Conservation (phyloP, 2,329 filamentous ascomycete species). For the Anthostomella pinea region DNA sequence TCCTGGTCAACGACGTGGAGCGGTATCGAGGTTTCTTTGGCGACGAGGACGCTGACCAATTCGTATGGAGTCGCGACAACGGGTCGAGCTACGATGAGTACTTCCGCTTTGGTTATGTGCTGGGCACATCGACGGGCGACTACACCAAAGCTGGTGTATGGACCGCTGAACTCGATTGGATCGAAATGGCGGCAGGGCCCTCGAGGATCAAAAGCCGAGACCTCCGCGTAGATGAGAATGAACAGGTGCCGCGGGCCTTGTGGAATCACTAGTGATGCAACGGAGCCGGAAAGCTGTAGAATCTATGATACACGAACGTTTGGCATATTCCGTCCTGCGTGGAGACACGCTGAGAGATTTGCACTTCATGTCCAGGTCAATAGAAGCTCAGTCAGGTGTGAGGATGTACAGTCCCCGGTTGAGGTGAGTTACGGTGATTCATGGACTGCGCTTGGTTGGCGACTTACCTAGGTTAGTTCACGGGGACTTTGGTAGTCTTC, state of each 20-base stretch:
- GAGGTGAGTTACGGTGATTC: no score
- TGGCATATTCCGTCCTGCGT: no score
- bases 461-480: no score
- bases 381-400: no score
- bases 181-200: constrained; percentile 61
- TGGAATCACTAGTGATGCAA: constrained; percentile 4
- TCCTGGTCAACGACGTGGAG: constrained; percentile 85
- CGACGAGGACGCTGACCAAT: constrained; percentile 48
- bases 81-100: constrained; percentile 59
- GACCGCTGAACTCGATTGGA: constrained; percentile 63
- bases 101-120: constrained; percentile 74
- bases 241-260: constrained; percentile 9
- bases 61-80: constrained; percentile 57
- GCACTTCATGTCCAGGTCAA: no score
- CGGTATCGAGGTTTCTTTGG: constrained; percentile 70
- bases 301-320: no score
- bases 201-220: constrained; percentile 40
- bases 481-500: no score
- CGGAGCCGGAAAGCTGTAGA: no score
- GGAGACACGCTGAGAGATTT: no score
- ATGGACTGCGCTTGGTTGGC: no score
- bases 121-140: constrained; percentile 62
- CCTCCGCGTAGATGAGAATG: constrained; percentile 11
- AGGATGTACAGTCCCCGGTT: no score
- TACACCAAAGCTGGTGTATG: constrained; percentile 75